Evolutionary conservation across 441 rosid genomes (phyloP).

Genomic region (Gossypium davidsonii): DNA sequence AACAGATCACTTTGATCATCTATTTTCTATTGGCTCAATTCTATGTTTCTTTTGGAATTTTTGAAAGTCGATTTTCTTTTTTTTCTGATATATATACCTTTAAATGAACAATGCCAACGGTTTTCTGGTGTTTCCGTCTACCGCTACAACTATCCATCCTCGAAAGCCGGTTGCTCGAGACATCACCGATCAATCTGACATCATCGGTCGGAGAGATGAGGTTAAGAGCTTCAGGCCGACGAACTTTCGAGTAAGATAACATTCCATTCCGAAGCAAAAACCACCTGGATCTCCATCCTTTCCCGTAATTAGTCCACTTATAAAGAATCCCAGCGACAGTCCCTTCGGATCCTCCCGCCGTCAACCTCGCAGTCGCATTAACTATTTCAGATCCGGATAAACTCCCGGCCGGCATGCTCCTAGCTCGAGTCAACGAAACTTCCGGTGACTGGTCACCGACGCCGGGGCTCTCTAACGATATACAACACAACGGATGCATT

Average conservation of each 20-base stretch:
- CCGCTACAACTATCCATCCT: conserved; percentile 53
- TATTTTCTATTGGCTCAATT: neutral
- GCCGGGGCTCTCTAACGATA: conserved; percentile 65
- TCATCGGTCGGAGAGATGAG: conserved; percentile 44
- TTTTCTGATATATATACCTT: conserved; percentile 44
- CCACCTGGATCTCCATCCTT: conserved; percentile 99
- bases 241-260: conserved; percentile 79
- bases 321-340: conserved; percentile 78
- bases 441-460: conserved; percentile 56
- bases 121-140: conserved; percentile 59
- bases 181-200: conserved; percentile 74
- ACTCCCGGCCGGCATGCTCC: conserved; percentile 53
- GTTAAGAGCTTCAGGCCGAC: conserved; percentile 57
- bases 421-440: conserved; percentile 45
- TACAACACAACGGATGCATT: conserved; percentile 87
- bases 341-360: conserved; percentile 40
- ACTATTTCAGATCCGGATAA: conserved; percentile 39
- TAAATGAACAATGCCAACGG: conserved; percentile 78
- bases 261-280: conserved; percentile 70
- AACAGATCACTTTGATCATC: conserved; percentile 12
- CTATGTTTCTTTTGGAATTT: neutral
- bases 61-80: neutral
- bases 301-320: conserved; percentile 97
- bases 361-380: conserved; percentile 22
- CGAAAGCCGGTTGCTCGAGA: conserved; percentile 47